Evolutionary conservation across 177 flowering plant genomes (phyloP).

Genomic region (Telopea speciosissima): DNA sequence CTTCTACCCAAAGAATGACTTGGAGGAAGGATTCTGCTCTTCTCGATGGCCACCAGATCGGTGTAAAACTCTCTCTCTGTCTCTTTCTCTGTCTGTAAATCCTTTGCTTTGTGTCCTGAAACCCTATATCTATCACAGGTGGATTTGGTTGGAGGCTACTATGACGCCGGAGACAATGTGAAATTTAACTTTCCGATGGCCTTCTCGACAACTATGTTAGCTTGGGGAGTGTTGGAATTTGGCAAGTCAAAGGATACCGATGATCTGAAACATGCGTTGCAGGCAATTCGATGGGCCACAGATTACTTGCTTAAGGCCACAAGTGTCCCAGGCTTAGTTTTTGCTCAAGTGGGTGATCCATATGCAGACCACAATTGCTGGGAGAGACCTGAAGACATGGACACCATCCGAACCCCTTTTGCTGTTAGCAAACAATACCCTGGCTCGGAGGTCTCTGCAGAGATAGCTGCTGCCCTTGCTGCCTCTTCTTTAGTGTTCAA

Average conservation of each 20-base stretch:
- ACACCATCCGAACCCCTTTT: constrained; percentile 36
- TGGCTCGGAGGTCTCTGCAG: constrained; percentile 48
- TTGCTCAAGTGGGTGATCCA: constrained; percentile 54
- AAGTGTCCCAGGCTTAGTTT: constrained; percentile 25
- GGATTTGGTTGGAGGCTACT: constrained; percentile 65
- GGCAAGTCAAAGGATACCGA: constrained; percentile 38
- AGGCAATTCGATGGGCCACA: constrained; percentile 55
- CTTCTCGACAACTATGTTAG: constrained; percentile 53
- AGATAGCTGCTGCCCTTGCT: constrained; percentile 46
- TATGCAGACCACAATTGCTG: constrained; percentile 40
- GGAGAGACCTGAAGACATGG: constrained; percentile 60
- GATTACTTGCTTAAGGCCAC: constrained; percentile 68
- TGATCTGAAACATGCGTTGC: constrained; percentile 32
- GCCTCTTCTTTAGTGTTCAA: constrained; percentile 36
- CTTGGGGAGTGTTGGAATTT: constrained; percentile 62
- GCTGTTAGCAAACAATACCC: constrained; percentile 25
- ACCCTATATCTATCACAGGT: constrained; percentile 28
- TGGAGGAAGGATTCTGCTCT: constrained; percentile 19
- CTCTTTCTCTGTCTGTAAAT: background rate
- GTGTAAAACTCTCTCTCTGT: constrained; percentile 4
- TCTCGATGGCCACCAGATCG: constrained; percentile 5
- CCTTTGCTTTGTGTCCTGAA: too few relatives aligned
- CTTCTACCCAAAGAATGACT: constrained; percentile 9
- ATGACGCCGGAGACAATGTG: constrained; percentile 75
- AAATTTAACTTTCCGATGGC: constrained; percentile 77